These are phyloP conservation scores for Leccinum subgranulosum DNA, from an alignment of 768 basidiomycete genomes.

Conservation along the genomic window DNA sequence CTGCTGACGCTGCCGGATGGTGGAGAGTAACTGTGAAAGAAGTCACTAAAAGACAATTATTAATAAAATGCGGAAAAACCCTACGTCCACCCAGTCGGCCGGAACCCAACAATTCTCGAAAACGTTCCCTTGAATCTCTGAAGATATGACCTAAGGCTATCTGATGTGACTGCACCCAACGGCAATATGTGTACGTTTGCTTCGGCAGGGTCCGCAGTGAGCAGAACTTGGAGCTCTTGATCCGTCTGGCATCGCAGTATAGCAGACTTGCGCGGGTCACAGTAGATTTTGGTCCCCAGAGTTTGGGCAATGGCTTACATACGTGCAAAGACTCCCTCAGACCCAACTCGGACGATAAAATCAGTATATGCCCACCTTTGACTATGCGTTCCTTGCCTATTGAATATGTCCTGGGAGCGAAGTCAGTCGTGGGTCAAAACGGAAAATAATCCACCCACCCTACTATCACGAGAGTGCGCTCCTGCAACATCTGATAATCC, in stretches of 20 bases:
- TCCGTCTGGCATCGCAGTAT: slow-evolving; percentile 86
- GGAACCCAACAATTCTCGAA: slow-evolving; percentile 71
- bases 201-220: slow-evolving; percentile 72
- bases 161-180: slow-evolving; percentile 67
- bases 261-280: slow-evolving; percentile 78
- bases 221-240: slow-evolving; percentile 70
- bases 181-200: slow-evolving; percentile 87
- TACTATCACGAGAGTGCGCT: slow-evolving; percentile 58
- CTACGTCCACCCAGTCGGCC: slow-evolving; percentile 98
- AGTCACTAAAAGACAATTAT: slow-evolving; percentile 1
- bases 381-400: slow-evolving; percentile 98
- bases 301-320: slow-evolving; percentile 77
- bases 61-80: slow-evolving; percentile 28
- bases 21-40: slow-evolving; percentile 53
- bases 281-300: slow-evolving; percentile 80
- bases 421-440: background rate
- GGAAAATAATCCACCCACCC: slow-evolving; percentile 47
- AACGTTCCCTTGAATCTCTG: slow-evolving; percentile 71
- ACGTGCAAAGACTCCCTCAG: background rate
- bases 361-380: slow-evolving; percentile 56
- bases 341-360: background rate
- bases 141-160: slow-evolving; percentile 74
- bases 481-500: slow-evolving; percentile 37
- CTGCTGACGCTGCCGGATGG: slow-evolving; percentile 65
- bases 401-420: slow-evolving; percentile 76